Conservation (phyloP, 768 basidiomycete species). For the Lyophyllum semitale region DNA sequence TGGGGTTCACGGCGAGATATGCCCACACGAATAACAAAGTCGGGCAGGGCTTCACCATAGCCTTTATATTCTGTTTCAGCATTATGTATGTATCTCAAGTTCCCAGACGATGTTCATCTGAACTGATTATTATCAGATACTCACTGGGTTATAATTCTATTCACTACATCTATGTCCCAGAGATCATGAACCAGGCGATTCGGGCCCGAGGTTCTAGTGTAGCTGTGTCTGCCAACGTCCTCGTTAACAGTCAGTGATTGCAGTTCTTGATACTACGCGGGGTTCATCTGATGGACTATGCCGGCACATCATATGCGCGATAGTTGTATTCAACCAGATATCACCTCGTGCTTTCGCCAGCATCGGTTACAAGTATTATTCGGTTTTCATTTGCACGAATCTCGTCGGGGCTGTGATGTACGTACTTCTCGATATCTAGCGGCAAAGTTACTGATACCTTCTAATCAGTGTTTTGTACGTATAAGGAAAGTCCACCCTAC, state of each 20-base stretch:
- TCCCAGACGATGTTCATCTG: background rate
- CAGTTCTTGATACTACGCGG: background rate
- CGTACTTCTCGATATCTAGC: background rate
- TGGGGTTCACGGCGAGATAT: slow-evolving; percentile 8
- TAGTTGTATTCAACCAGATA: slow-evolving; percentile 8
- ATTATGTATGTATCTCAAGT: background rate
- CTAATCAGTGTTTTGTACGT: slow-evolving; percentile 3
- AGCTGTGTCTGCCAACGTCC: slow-evolving; percentile 3
- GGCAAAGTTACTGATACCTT: background rate
- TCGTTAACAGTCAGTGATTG: slow-evolving; percentile 1
- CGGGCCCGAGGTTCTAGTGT: slow-evolving; percentile 11
- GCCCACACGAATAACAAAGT: slow-evolving; percentile 1
- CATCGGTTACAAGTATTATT: slow-evolving; percentile 11
- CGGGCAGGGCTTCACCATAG: slow-evolving; percentile 9
- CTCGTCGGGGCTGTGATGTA: slow-evolving; percentile 5
- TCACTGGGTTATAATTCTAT: slow-evolving; percentile 8
- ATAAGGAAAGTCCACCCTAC: background rate
- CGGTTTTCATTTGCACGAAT: slow-evolving; percentile 9
- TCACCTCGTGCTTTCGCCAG: slow-evolving; percentile 6
- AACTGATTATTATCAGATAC: background rate
- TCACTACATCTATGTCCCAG: slow-evolving; percentile 4
- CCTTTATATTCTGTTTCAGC: slow-evolving; percentile 10
- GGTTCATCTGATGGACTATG: background rate
- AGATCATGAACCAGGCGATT: slow-evolving; percentile 12
- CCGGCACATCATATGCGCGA: background rate